phyloP scores from a whole-genome alignment of 352 stramenopile genomes.

The Phytophthora pisi region DNA sequence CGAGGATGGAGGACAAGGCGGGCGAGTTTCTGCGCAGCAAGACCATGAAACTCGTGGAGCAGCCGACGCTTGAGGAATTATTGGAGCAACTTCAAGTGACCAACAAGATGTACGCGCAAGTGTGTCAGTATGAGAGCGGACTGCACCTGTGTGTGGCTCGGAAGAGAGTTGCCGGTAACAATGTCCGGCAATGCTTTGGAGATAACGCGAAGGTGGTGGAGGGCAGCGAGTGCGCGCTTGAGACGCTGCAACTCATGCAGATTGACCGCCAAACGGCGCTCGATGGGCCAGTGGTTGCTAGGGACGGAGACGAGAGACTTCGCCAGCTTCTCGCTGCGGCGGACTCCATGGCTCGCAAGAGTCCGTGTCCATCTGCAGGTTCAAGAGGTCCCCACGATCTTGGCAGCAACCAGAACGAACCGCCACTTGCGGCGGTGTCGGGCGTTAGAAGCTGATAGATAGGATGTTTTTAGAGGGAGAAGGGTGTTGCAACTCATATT shows the following conservation, averaged over 20 bases:
- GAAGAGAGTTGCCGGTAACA: slow-evolving; percentile 11
- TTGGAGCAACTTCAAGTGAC: slow-evolving; percentile 54
- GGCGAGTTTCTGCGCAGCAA: slow-evolving; percentile 47
- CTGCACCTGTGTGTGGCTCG: slow-evolving; percentile 53
- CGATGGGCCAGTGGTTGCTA: background rate
- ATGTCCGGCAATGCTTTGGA: slow-evolving; percentile 3
- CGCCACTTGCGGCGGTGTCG: slow-evolving; percentile 14
- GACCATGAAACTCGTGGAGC: slow-evolving; percentile 61
- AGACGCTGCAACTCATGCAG: slow-evolving; percentile 44
- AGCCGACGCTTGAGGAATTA: slow-evolving; percentile 49
- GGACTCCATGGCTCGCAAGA: slow-evolving; percentile 10
- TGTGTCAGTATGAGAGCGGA: slow-evolving; percentile 45
- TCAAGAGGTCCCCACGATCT: background rate
- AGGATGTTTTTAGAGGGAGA: background rate
- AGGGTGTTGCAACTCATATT: background rate
- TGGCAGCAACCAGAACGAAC: slow-evolving; percentile 11
- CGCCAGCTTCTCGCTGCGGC: slow-evolving; percentile 22
- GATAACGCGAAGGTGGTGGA: slow-evolving; percentile 7
- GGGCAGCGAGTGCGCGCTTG: slow-evolving; percentile 11
- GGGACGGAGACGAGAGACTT: slow-evolving; percentile 10
- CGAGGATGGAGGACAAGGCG: slow-evolving; percentile 43
- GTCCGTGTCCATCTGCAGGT: slow-evolving; percentile 4
- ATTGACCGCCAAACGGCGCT: slow-evolving; percentile 24
- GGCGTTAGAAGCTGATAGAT: slow-evolving; percentile 26
- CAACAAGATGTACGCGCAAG: slow-evolving; percentile 38